These are phyloP conservation scores for Syzygium aromaticum DNA, from an alignment of 345 rosid genomes.

Conservation along the genomic window DNA sequence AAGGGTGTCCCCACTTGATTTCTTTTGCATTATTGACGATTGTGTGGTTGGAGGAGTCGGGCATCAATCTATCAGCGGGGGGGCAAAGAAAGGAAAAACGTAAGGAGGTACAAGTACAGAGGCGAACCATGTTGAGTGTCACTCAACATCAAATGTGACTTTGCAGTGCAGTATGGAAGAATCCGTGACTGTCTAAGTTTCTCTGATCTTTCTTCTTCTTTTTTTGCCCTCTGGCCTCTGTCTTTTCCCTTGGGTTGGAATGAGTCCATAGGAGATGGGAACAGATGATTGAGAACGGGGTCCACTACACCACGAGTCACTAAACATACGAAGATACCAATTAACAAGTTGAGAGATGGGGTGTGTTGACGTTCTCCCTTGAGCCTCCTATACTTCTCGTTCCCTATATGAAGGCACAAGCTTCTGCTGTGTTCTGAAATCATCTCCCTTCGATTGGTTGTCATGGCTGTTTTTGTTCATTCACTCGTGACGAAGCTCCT, in stretches of 20 bases:
- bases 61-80: not conserved
- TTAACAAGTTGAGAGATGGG: not conserved
- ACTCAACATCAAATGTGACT: not conserved
- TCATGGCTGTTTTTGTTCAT: not conserved
- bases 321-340: not conserved
- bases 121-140: not conserved
- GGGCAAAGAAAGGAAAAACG: not conserved
- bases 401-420: not conserved
- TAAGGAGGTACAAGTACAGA: not conserved
- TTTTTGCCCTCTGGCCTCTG: not conserved
- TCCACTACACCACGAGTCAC: not conserved
- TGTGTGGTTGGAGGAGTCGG: not conserved
- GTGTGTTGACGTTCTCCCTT: not conserved
- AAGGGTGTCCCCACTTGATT: not conserved
- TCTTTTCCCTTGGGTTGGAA: not conserved
- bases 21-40: not conserved
- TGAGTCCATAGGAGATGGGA: not conserved
- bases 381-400: not conserved
- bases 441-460: not conserved
- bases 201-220: not conserved
- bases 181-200: not conserved
- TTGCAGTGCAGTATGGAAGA: not conserved
- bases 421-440: not conserved
- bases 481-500: not conserved
- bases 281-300: not conserved